A percentile compares a stretch with the other conserved stretches of the same genome.
Evolutionary conservation across 1,284 basidiomycete species (phyloP).

Genomic region (Neonothopanus nambi): DNA sequence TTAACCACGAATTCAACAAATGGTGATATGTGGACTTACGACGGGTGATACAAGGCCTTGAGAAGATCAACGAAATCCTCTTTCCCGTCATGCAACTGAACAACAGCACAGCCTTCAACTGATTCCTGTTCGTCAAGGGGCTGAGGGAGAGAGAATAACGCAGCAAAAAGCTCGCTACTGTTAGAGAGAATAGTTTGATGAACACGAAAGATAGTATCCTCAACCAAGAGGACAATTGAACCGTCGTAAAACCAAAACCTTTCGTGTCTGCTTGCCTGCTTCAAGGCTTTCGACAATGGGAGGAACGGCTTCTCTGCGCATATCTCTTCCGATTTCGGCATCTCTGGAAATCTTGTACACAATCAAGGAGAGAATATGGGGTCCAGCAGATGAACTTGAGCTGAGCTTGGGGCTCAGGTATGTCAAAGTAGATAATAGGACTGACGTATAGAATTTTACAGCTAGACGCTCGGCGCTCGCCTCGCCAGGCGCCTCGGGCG

Average conservation of each 20-base stretch:
- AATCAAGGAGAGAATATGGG: no score
- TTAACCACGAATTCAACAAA: not conserved
- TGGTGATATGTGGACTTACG: conserved; percentile 5
- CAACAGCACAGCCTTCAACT: conserved; percentile 14
- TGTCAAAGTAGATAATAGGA: no score
- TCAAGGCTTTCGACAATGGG: not conserved
- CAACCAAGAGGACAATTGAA: conserved; percentile 36
- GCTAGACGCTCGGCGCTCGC: no score
- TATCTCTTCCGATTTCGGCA: no score
- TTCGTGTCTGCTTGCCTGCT: conserved; percentile 1
- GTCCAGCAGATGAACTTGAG: no score
- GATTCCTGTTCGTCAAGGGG: conserved; percentile 30
- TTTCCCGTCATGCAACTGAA: conserved; percentile 7
- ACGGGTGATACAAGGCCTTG: conserved; percentile 15
- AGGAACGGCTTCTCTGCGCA: not conserved
- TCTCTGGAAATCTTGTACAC: no score
- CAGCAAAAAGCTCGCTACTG: conserved; percentile 39
- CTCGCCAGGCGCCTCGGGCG: no score
- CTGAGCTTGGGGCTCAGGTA: no score
- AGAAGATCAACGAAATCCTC: conserved; percentile 13
- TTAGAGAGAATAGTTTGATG: conserved; percentile 40
- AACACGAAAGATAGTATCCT: conserved; percentile 35
- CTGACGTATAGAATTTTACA: no score
- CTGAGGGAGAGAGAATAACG: conserved; percentile 37
- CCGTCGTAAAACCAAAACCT: conserved; percentile 44